Conservation (phyloP, 2,329 filamentous ascomycete species). For the Fusarium goolgardi region DNA sequence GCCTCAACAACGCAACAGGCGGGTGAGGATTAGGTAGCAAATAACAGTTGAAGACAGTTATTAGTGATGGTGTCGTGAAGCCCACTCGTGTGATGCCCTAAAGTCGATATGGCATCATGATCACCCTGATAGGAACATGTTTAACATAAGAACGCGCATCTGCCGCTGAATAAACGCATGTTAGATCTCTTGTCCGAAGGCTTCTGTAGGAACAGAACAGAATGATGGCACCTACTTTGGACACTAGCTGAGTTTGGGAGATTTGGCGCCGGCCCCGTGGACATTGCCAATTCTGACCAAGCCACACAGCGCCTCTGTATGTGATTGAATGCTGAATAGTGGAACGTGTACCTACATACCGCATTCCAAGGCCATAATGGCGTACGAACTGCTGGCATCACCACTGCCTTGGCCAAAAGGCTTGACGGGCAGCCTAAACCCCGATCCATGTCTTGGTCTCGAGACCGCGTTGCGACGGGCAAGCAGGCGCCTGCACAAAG, state of each 20-base stretch:
- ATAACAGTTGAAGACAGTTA: conserved; percentile 16
- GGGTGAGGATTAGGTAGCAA: neutral
- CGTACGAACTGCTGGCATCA: conserved; percentile 32
- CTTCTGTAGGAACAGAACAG: conserved; percentile 43
- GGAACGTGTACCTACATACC: conserved; percentile 40
- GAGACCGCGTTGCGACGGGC: conserved; percentile 14
- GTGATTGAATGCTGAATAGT: conserved; percentile 28
- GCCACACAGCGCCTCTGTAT: conserved; percentile 36
- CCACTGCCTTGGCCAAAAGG: conserved; percentile 16
- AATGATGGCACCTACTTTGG: conserved; percentile 31
- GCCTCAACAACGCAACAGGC: neutral
- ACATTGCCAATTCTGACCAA: conserved; percentile 40
- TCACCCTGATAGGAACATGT: conserved; percentile 31
- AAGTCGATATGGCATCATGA: conserved; percentile 38
- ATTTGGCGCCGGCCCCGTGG: conserved; percentile 44
- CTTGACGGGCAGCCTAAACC: conserved; percentile 25
- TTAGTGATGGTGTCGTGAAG: conserved; percentile 23
- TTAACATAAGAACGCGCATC: conserved; percentile 44
- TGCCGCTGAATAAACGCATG: conserved; percentile 40
- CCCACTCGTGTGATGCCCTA: conserved; percentile 30
- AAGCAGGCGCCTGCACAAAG: conserved; percentile 1
- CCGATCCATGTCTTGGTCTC: neutral
- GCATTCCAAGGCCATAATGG: conserved; percentile 35
- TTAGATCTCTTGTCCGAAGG: conserved; percentile 34
- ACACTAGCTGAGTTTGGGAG: conserved; percentile 36